Percentiles rank a stretch among this genome's conserved stretches.
Evolutionary conservation across 2,329 filamentous ascomycete species (phyloP).

Genomic region (Claviceps purpurea): DNA sequence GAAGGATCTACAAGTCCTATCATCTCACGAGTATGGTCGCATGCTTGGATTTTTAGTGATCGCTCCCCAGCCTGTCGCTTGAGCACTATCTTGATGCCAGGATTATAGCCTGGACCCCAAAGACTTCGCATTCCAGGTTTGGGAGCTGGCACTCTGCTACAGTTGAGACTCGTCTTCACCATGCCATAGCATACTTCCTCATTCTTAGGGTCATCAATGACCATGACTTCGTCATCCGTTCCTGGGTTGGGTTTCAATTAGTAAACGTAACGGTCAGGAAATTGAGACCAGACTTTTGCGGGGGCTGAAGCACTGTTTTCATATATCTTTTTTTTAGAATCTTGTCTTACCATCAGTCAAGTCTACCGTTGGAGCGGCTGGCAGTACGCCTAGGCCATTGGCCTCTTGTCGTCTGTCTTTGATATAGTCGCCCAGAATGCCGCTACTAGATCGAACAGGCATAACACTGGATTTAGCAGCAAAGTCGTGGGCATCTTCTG

Average conservation of each 20-base stretch:
- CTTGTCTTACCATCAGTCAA: slow-evolving; percentile 36
- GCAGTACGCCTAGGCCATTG: slow-evolving; percentile 11
- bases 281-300: not conserved
- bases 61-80: slow-evolving; percentile 42
- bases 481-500: slow-evolving; percentile 32
- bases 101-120: slow-evolving; percentile 49
- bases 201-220: slow-evolving; percentile 45
- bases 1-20: slow-evolving; percentile 65
- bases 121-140: slow-evolving; percentile 49
- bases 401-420: slow-evolving; percentile 42
- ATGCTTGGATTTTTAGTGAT: slow-evolving; percentile 52
- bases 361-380: slow-evolving; percentile 37
- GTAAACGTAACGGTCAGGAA: not conserved
- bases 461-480: slow-evolving; percentile 18
- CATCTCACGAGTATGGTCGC: slow-evolving; percentile 55
- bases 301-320: not conserved
- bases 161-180: slow-evolving; percentile 55
- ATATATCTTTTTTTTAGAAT: not conserved
- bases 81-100: slow-evolving; percentile 60
- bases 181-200: slow-evolving; percentile 74
- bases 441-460: slow-evolving; percentile 29
- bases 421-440: slow-evolving; percentile 52
- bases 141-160: slow-evolving; percentile 52
- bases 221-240: slow-evolving; percentile 43
- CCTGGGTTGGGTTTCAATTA: slow-evolving; percentile 8